phyloP scores from a whole-genome alignment of 1,284 basidiomycete species.

The Chalciporus sp. region DNA sequence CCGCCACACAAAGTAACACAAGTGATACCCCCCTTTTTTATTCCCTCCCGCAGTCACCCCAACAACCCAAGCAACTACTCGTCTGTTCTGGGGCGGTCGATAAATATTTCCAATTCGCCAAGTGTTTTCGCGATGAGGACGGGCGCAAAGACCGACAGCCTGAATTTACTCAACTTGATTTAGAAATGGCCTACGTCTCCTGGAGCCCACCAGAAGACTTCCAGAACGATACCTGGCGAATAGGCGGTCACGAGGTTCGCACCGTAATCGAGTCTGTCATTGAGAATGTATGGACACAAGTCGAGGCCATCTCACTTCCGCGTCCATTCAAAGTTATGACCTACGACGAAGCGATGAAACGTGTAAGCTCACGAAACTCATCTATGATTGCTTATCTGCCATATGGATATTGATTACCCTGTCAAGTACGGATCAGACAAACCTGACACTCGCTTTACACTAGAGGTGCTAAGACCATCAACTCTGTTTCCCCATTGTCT shows the following conservation, averaged over 20 bases:
- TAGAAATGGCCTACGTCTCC: conserved; percentile 94
- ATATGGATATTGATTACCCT: conserved; percentile 16
- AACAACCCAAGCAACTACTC: conserved; percentile 94
- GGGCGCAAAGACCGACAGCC: conserved; percentile 93
- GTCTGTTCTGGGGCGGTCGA: conserved; percentile 91
- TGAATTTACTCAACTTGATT: conserved; percentile 95
- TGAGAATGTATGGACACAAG: conserved; percentile 70
- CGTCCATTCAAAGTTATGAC: conserved; percentile 76
- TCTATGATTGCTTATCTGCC: conserved; percentile 12
- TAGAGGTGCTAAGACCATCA: conserved; percentile 60
- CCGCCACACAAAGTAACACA: conserved; percentile 22
- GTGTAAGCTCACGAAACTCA: conserved; percentile 50
- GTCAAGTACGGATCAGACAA: conserved; percentile 91
- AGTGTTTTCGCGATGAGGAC: conserved; percentile 95
- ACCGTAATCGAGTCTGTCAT: conserved; percentile 74
- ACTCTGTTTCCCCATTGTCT: conserved; percentile 8
- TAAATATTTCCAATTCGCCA: conserved; percentile 90
- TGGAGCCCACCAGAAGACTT: conserved; percentile 47
- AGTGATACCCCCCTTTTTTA: conserved; percentile 68
- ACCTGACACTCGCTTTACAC: conserved; percentile 86
- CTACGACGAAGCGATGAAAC: conserved; percentile 84
- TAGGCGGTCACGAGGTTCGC: conserved; percentile 82
- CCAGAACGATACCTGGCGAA: conserved; percentile 63
- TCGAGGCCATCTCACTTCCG: conserved; percentile 61
- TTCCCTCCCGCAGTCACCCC: conserved; percentile 91